Evolutionary conservation across 2,329 filamentous ascomycete genomes (phyloP).

Genomic region (Trichoderma citrinoviride): DNA sequence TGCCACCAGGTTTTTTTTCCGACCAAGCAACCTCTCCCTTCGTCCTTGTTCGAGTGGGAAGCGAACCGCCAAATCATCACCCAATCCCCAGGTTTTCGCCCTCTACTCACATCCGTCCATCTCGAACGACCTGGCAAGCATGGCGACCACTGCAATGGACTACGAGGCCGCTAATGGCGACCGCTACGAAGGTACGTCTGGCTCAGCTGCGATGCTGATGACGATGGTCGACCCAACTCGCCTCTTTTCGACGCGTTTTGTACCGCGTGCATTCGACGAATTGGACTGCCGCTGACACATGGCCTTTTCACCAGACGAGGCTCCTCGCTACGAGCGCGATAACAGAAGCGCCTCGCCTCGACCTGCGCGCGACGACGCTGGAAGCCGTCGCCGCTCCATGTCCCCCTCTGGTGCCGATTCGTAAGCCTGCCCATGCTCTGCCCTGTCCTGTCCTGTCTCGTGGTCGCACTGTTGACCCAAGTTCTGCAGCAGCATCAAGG

Average conservation of each 20-base stretch:
- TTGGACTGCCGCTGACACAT: background rate
- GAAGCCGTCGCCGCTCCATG: constrained; percentile 59
- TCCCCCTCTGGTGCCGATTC: constrained; percentile 50
- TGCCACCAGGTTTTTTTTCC: constrained; percentile 21
- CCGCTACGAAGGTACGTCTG: constrained; percentile 60
- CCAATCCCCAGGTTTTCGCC: constrained; percentile 2
- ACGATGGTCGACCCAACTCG: background rate
- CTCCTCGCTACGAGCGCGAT: constrained; percentile 64
- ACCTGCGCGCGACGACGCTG: constrained; percentile 58
- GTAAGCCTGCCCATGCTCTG: constrained; percentile 24
- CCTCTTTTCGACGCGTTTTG: constrained; percentile 15
- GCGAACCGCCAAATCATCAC: constrained; percentile 17
- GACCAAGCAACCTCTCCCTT: constrained; percentile 3
- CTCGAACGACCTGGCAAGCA: constrained; percentile 33
- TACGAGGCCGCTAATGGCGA: constrained; percentile 67
- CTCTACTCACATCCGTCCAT: constrained; percentile 20
- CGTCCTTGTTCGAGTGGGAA: background rate
- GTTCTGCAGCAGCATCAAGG: constrained; percentile 47
- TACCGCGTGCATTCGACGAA: constrained; percentile 4
- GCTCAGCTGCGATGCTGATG: constrained; percentile 11
- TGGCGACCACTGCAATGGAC: constrained; percentile 67
- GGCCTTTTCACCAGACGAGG: constrained; percentile 50
- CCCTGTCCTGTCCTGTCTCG: background rate
- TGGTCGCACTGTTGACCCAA: constrained; percentile 20
- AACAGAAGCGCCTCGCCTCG: constrained; percentile 66